These are phyloP conservation scores for Torulaspora gathmanii DNA, from an alignment of 805 yeast species.

Conservation along the genomic window DNA sequence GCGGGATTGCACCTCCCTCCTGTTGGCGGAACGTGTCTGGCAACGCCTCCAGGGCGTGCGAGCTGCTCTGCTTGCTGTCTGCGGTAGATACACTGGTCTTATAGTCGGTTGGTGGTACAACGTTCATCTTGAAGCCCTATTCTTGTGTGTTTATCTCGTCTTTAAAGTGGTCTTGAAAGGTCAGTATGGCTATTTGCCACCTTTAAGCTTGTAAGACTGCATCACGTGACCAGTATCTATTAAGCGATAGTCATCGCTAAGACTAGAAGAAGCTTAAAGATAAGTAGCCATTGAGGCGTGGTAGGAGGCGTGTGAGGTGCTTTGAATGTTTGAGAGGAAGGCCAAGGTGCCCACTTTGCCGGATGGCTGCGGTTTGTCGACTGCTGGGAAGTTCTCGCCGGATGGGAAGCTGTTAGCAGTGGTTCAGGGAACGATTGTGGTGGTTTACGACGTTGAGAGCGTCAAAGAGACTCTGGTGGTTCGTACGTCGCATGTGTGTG, in stretches of 20 bases:
- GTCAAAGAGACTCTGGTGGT: conserved; percentile 25
- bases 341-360: conserved; percentile 4
- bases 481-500: conserved; percentile 43
- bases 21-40: conserved; percentile 64
- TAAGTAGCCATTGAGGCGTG: not conserved
- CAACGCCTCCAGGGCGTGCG: conserved; percentile 56
- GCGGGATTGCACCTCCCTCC: conserved; percentile 53
- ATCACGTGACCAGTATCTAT: conserved; percentile 2
- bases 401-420: conserved; percentile 56
- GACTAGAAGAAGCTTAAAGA: not conserved
- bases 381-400: conserved; percentile 57
- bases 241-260: too few relatives aligned
- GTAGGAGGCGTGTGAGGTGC: not conserved
- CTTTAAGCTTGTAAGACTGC: not conserved
- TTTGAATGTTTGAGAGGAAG: conserved; percentile 9
- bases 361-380: conserved; percentile 20
- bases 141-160: not conserved
- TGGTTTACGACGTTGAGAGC: conserved; percentile 48
- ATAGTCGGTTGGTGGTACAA: conserved; percentile 51
- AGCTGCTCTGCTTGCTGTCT: conserved; percentile 49
- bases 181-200: conserved; percentile 8
- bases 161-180: not conserved
- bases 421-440: conserved; percentile 54
- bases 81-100: conserved; percentile 47
- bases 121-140: conserved; percentile 34